Evolutionary conservation across 345 rosid species (phyloP).

Genomic region (Crucihimalaya himalaica): DNA sequence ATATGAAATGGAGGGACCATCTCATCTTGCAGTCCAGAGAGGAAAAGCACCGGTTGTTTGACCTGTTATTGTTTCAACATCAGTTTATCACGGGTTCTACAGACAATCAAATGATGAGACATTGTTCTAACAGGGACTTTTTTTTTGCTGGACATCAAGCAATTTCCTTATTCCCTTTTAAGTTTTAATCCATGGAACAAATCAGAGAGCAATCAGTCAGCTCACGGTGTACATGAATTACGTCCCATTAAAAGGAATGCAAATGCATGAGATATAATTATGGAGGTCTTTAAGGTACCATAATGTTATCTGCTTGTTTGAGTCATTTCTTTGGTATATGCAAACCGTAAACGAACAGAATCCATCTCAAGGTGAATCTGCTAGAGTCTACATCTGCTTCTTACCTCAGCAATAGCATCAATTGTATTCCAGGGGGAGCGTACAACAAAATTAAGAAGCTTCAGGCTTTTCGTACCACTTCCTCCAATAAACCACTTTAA

Average conservation of each 20-base stretch:
- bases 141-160: neutral
- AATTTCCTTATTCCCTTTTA: neutral
- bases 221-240: neutral
- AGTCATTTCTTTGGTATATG: slow-evolving; percentile 1
- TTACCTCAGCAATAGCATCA: slow-evolving; percentile 82
- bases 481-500: slow-evolving; percentile 97
- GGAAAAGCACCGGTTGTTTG: slow-evolving; percentile 88
- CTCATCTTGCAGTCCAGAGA: slow-evolving; percentile 97
- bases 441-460: slow-evolving; percentile 84
- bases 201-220: neutral
- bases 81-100: slow-evolving; percentile 19
- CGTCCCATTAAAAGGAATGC: neutral
- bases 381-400: slow-evolving; percentile 22
- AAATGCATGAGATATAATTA: neutral
- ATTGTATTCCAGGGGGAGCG: slow-evolving; percentile 99
- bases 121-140: neutral
- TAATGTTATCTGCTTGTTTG: neutral
- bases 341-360: neutral
- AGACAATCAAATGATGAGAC: neutral
- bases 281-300: neutral
- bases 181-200: neutral
- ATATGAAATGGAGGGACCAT: slow-evolving; percentile 96
- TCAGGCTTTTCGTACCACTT: slow-evolving; percentile 71
- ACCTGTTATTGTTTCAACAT: slow-evolving; percentile 53
- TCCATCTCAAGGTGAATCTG: neutral